phyloP scores from a whole-genome alignment of 1,284 basidiomycete genomes.

The Fomitopsis betulina region DNA sequence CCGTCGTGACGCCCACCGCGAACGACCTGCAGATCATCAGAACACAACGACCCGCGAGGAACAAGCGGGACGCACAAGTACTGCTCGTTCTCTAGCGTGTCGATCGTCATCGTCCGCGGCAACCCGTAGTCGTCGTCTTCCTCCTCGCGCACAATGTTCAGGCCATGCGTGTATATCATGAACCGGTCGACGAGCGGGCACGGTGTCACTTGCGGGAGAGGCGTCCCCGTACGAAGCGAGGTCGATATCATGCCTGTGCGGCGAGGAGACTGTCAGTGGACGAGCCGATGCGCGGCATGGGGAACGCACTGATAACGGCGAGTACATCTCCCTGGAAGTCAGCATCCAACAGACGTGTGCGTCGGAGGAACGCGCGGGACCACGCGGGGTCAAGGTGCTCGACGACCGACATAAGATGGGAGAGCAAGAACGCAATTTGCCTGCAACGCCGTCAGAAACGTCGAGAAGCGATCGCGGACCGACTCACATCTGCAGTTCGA shows the following conservation, averaged over 20 bases:
- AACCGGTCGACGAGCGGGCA: conserved; percentile 79
- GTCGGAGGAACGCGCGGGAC: conserved; percentile 70
- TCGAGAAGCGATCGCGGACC: neutral
- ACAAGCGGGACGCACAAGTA: conserved; percentile 42
- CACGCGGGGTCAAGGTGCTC: conserved; percentile 67
- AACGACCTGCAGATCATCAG: conserved; percentile 44
- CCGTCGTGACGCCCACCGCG: conserved; percentile 70
- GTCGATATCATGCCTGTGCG: conserved; percentile 63
- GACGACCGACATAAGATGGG: conserved; percentile 60
- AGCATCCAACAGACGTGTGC: conserved; percentile 75
- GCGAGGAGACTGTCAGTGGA: conserved; percentile 4
- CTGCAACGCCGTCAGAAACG: conserved; percentile 28
- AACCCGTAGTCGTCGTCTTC: conserved; percentile 67
- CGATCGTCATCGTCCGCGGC: conserved; percentile 57
- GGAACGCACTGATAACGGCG: conserved; percentile 67
- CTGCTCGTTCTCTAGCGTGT: conserved; percentile 64
- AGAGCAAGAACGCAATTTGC: conserved; percentile 56
- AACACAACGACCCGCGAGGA: neutral
- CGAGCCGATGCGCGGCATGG: neutral
- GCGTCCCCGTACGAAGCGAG: conserved; percentile 69
- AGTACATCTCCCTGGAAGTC: conserved; percentile 83
- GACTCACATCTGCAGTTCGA: conserved; percentile 58
- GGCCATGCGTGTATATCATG: conserved; percentile 52
- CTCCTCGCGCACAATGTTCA: conserved; percentile 61
- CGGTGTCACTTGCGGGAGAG: conserved; percentile 84